Base-by-base conservation (phyloP, 129 eudicot genomes). In the Gnaphalium uliginosum region DNA sequence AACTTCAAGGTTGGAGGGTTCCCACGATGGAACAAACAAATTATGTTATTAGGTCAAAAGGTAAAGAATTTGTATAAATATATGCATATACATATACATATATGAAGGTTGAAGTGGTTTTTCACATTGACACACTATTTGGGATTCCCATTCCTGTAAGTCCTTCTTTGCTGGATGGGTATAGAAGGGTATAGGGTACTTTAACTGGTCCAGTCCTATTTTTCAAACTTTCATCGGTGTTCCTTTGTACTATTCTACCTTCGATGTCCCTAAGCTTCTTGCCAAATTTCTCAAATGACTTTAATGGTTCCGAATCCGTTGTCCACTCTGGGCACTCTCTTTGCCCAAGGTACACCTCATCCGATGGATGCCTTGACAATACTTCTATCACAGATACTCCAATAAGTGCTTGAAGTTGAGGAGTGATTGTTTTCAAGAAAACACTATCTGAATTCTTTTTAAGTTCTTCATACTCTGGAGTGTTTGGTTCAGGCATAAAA, bases 91-190 rank as follows among this genome's bases (percentile, higher is more conserved):
- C 9, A 39, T 8, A 39, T 39, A 46, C 3, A 14, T 2, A 43
- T 1, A 4, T 10, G 63, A 57, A 2, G 27, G 29, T 10, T 59
- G 7, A 6, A 4, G 33, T 59, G 66, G 33, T 46, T 46, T 11
- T 30, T 64, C 69, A 64, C 39, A 87, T 83, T 1, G 96, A 76
- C 29, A 83, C 85, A 75, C 93, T 90, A 24, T 90, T 90, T 50
- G 96, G 96, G 71, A 90, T 90, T 41, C 96, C 96, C 75, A 71
- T 87, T 27, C 89, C 93, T 3, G 96, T 90, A n/a, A 90, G 78
- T 10, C 91, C 96, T 11, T 43, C 76, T 78, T 86, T 82, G 78
- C 94, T 90, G 1, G 82, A 70, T 35, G 89, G 93, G 76, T 85
- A 90, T 2, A 88, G 72, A 86, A 88, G 74, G 4, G 91, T 88